Evolutionary conservation across 306 rosid species (phyloP), one percentile per base, ranked within the genome.

Genomic region (Macrotyloma uniflorum): DNA sequence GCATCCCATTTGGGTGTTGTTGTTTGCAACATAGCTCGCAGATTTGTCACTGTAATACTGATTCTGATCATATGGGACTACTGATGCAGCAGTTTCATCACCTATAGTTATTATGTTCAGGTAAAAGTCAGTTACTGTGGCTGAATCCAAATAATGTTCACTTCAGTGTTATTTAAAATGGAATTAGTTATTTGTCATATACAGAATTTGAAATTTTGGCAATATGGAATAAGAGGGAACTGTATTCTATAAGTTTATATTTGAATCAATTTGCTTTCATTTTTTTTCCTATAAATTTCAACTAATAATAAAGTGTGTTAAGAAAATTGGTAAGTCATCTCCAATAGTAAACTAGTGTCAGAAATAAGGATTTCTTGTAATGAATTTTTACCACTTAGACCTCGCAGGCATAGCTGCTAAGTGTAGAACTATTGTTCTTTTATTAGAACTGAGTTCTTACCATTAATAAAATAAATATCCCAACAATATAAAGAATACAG

Each of bases 1-100:
- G 55, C 79, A 20, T 8, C 85, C 93, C 24, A 88, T 53, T 11
- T 80, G 81, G 22, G 54, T 68, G 67, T 26, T 77, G 13, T 46
- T 82, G 55, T 64, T 70, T 42, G 70, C 32, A 46, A 49, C 76
- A 67, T 71, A 85, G 47, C 75, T 82, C 3, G 45, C 45, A 23
- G 79, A 47, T 77, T 69, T 83, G 12, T 83, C 80, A 28, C 63
- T 79, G 23, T 57, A 59, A 40, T 80, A 80, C 35, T 66, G 80
- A 30, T n/a, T 63, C 40, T 82, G 81, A 24, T 63, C 69, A 83
- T 45, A 79, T 79, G 83, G 43, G n/a, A 77, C 45, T 4, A 50
- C 12, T 14, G 61, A 32, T 57, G 82, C 66, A 49, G 80, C 66
- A 1, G 43, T 63, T 70, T 77, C 49, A 23, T 89, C 86, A 36